These are phyloP conservation scores for Rhodosporidiobolus odoratus DNA, from an alignment of 768 basidiomycete genomes.

Conservation along the genomic window DNA sequence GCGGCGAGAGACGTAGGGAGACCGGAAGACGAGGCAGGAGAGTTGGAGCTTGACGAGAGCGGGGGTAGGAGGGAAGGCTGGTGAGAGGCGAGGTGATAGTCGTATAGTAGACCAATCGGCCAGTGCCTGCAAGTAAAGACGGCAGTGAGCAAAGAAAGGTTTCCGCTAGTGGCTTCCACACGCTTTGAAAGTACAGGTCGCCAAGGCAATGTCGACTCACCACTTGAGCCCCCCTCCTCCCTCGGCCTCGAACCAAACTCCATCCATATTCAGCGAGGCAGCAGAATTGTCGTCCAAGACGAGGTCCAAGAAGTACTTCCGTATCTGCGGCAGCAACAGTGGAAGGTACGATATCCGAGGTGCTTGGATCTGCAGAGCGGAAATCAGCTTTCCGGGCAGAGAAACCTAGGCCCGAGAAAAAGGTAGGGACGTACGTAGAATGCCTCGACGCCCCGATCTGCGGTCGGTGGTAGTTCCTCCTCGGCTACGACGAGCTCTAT, in stretches of 20 bases:
- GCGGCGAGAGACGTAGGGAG: constrained; percentile 7
- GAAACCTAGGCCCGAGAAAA: too few species aligned
- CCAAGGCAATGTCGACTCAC: constrained; percentile 51
- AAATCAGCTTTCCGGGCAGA: not conserved
- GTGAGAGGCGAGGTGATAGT: constrained; percentile 59
- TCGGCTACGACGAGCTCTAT: constrained; percentile 82
- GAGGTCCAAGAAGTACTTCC: constrained; percentile 80
- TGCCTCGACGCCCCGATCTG: constrained; percentile 79
- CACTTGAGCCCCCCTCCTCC: constrained; percentile 72
- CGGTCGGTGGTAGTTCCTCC: constrained; percentile 82
- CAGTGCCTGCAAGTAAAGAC: constrained; percentile 69
- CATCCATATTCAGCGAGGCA: constrained; percentile 70
- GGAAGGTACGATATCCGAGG: constrained; percentile 91
- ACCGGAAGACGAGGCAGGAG: constrained; percentile 18
- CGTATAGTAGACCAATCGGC: constrained; percentile 91
- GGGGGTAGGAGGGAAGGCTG: constrained; percentile 41
- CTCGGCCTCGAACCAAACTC: constrained; percentile 97
- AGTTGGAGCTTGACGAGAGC: not conserved
- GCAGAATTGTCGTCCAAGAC: constrained; percentile 82
- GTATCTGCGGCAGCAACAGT: constrained; percentile 78
- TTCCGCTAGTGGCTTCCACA: not conserved
- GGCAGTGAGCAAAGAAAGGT: not conserved
- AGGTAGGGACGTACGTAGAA: constrained; percentile 56
- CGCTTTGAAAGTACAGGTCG: not conserved
- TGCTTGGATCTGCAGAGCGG: constrained; percentile 53